Conservation (phyloP, 306 rosid species). For the Dalbergia oliveri region DNA sequence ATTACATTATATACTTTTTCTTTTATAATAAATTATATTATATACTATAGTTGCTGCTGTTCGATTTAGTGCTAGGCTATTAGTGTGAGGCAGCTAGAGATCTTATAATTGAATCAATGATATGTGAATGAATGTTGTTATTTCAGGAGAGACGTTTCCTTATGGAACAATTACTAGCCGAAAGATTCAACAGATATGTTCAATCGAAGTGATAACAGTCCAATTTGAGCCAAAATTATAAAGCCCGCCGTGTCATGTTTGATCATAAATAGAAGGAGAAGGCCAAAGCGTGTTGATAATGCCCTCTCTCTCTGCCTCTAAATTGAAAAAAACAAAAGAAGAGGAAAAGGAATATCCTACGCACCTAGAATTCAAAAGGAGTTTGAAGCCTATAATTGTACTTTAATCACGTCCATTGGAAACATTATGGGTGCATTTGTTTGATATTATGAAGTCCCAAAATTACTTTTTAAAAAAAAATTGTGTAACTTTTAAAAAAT, state of each 20-base stretch:
- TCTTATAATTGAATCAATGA: conserved; percentile 22
- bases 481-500: too few relatives aligned
- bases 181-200: conserved; percentile 26
- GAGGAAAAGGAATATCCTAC: not conserved
- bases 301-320: too few relatives aligned
- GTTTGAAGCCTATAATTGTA: not conserved
- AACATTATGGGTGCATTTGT: too few relatives aligned
- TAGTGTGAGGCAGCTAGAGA: not conserved
- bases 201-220: conserved; percentile 27
- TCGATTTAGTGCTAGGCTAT: not conserved
- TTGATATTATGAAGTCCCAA: too few relatives aligned
- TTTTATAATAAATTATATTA: too few relatives aligned
- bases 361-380: not conserved
- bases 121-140: not conserved
- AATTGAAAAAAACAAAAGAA: not conserved
- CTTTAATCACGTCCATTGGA: too few relatives aligned
- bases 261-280: conserved; percentile 26
- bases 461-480: too few relatives aligned
- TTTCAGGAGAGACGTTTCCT: not conserved
- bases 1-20: too few relatives aligned
- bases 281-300: conserved; percentile 1
- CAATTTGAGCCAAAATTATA: conserved; percentile 30
- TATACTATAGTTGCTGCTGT: not conserved
- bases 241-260: conserved; percentile 32
- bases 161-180: not conserved